These are phyloP conservation scores for Margaritispora aquatica DNA, from an alignment of 495 filamentous ascomycete species.

Conservation along the genomic window DNA sequence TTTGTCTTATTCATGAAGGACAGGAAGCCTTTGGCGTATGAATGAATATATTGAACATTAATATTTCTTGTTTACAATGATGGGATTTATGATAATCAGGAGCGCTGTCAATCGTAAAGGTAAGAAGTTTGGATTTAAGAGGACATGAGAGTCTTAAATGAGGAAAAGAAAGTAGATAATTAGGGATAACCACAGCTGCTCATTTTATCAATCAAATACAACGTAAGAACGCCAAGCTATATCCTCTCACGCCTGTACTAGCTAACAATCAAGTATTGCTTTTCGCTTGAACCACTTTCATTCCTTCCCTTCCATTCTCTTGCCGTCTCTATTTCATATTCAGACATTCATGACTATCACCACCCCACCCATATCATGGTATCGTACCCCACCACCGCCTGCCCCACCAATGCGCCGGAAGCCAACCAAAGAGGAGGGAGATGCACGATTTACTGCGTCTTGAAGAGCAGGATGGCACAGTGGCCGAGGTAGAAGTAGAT, in stretches of 20 bases:
- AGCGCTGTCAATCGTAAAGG: no score
- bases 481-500: conserved; percentile 99
- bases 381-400: neutral
- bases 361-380: neutral
- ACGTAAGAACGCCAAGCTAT: no score
- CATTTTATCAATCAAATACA: no score
- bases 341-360: neutral
- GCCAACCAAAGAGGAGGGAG: no score
- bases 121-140: no score
- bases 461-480: conserved; percentile 97
- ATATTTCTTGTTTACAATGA: neutral
- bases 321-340: neutral
- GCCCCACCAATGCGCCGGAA: neutral
- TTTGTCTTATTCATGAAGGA: no score
- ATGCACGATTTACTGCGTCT: conserved; percentile 94
- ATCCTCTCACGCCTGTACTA: no score
- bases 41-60: conserved; percentile 1
- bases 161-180: neutral
- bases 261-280: no score
- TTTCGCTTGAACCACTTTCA: no score
- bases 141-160: no score
- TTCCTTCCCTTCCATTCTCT: neutral
- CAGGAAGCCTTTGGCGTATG: neutral
- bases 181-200: neutral
- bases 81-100: no score